These are phyloP conservation scores for Exophiala calicioides DNA, from an alignment of 2,329 filamentous ascomycete genomes.

Conservation along the genomic window DNA sequence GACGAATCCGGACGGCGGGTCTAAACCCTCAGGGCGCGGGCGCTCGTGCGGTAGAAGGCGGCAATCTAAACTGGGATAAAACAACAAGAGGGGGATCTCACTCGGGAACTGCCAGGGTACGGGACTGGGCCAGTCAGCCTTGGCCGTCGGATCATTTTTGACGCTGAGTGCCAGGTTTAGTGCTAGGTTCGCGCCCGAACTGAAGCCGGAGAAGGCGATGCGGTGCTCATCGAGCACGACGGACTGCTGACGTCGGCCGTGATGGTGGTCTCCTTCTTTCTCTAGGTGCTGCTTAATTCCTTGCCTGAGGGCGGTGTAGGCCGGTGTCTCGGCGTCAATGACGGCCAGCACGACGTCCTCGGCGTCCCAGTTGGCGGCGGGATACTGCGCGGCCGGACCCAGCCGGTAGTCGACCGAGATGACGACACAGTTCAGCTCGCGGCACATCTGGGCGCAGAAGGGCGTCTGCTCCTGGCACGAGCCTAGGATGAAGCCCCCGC, in stretches of 20 bases:
- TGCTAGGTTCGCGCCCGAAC: constrained; percentile 51
- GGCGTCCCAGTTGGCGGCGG: constrained; percentile 50
- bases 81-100: constrained; percentile 29
- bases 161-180: constrained; percentile 33
- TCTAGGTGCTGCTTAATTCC: constrained; percentile 23
- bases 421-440: constrained; percentile 43
- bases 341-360: constrained; percentile 49
- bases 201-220: constrained; percentile 48
- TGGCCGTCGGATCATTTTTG: constrained; percentile 23
- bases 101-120: constrained; percentile 20
- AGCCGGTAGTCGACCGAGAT: constrained; percentile 53
- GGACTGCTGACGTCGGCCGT: constrained; percentile 11
- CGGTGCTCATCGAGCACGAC: constrained; percentile 38
- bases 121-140: constrained; percentile 23
- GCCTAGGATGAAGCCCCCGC: constrained; percentile 31
- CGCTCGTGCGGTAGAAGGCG: constrained; percentile 29
- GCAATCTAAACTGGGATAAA: constrained; percentile 31
- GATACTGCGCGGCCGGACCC: constrained; percentile 50
- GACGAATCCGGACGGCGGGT: constrained; percentile 24
- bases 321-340: constrained; percentile 34
- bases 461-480: constrained; percentile 41
- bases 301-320: constrained; percentile 22
- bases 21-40: constrained; percentile 25
- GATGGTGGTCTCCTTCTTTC: no score
- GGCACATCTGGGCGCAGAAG: constrained; percentile 49